These are phyloP conservation scores for Apiospora saccharicola DNA, from an alignment of 2,329 filamentous ascomycete species.

Conservation along the genomic window DNA sequence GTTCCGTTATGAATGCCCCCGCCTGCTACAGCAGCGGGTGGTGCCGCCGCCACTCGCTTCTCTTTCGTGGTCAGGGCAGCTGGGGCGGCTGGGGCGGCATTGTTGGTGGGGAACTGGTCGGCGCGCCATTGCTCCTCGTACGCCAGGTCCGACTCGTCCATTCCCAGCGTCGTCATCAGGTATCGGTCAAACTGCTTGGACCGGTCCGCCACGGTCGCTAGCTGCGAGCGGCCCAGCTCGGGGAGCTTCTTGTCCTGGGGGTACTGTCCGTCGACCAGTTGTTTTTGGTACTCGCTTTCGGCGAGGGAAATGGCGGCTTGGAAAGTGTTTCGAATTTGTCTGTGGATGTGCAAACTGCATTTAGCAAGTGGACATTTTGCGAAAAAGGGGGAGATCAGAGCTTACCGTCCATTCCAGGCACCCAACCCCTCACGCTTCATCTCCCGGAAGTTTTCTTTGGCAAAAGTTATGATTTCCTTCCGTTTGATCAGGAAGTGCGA, in stretches of 20 bases:
- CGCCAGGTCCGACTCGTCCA: background rate
- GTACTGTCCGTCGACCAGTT: background rate
- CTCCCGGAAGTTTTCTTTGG: background rate
- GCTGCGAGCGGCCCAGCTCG: slow-evolving; percentile 27
- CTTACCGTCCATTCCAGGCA: background rate
- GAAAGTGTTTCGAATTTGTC: slow-evolving; percentile 28
- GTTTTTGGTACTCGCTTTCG: slow-evolving; percentile 14
- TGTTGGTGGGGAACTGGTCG: background rate
- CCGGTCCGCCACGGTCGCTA: slow-evolving; percentile 29
- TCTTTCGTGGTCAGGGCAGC: background rate
- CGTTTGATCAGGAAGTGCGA: slow-evolving; percentile 23
- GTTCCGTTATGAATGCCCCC: no score
- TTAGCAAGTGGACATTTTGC: background rate
- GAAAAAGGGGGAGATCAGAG: background rate
- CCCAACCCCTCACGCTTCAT: background rate
- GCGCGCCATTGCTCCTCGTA: background rate
- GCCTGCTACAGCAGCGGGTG: background rate
- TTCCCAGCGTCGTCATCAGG: slow-evolving; percentile 22
- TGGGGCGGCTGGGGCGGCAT: no score
- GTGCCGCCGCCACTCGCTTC: background rate
- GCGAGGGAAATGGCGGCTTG: slow-evolving; percentile 24
- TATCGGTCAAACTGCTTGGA: slow-evolving; percentile 31
- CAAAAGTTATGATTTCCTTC: background rate
- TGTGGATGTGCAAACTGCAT: background rate
- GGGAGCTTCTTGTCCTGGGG: background rate